Evolutionary conservation across 2,329 filamentous ascomycete genomes (phyloP).

Genomic region (Colletotrichum horii): DNA sequence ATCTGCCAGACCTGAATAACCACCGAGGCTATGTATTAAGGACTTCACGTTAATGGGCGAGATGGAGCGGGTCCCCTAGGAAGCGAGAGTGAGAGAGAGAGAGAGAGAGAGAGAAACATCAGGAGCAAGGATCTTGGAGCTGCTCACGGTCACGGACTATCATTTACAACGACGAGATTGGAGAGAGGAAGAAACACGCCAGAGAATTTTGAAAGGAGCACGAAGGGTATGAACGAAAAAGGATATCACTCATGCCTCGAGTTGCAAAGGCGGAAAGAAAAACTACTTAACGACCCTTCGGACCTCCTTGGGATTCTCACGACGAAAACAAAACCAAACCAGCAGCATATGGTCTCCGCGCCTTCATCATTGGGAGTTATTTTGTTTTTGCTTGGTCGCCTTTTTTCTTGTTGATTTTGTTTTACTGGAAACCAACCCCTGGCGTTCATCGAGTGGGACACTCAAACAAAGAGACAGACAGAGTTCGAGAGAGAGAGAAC

Average conservation of each 20-base stretch:
- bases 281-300: not conserved
- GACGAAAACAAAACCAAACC: conserved; percentile 13
- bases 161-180: conserved; percentile 10
- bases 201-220: not conserved
- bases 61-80: not conserved
- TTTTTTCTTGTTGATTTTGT: not conserved
- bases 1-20: not conserved
- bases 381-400: not conserved
- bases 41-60: not conserved
- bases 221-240: not conserved
- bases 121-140: not conserved
- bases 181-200: not conserved
- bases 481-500: not conserved
- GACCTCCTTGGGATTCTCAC: conserved; percentile 5
- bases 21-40: not conserved
- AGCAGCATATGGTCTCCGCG: conserved; percentile 16
- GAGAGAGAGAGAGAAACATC: not conserved
- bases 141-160: not conserved
- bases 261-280: not conserved
- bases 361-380: conserved; percentile 22
- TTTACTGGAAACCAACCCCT: not conserved
- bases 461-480: conserved; percentile 6
- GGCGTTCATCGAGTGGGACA: conserved; percentile 20
- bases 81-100: not conserved
- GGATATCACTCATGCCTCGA: not conserved